Base-by-base conservation (phyloP, 2,329 filamentous ascomycete species). In the Fusarium sp. region DNA sequence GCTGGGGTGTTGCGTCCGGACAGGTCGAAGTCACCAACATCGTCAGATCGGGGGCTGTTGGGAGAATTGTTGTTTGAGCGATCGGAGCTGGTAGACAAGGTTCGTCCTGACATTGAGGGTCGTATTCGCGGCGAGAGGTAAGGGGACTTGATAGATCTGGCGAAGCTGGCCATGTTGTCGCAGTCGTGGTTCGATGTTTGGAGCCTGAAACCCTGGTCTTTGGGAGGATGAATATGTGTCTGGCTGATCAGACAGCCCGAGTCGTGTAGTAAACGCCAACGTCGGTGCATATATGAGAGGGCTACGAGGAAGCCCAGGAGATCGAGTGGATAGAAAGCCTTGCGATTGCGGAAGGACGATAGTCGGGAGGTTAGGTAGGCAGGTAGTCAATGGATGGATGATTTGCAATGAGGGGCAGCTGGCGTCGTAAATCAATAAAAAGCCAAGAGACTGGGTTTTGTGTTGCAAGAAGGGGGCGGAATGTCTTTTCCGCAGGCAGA, bases 91-190 rank as follows among this genome's bases (percentile, higher is more conserved):
- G 79, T 83, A 58, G 85, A 86, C 64, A 84, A 76, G 46, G 80
- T 81, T 58, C 82, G 82, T 52, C 80, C 78, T 24, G 82, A 77
- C 74, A 83, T 83, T 43, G 78, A 77, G 38, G 84, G 85, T 44
- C 84, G 81, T 65, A 83, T 78, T 20, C 76, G 74, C 48, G 82
- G 81, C 58, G 83, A 79, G 34, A 84, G 77, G 69, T 83, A 84
- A 43, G 83, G 78, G 10, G 84, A 80, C 70, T 85, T 81, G 76
- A 87, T 82, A 15, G 85, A 85, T 70, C 84, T 82, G 47, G 82
- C 80, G 63, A 86, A 78, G 75, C 79, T 83, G 62, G 84, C 81
- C 85, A 87, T 87, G 56, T 45, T 71, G 57, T 60, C 58, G 67
- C 34, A 53, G 61, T 58, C 56, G 61, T 56, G 30, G 34, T 58